Conservation (phyloP, 2,329 filamentous ascomycete species). For the Fusarium sp. region DNA sequence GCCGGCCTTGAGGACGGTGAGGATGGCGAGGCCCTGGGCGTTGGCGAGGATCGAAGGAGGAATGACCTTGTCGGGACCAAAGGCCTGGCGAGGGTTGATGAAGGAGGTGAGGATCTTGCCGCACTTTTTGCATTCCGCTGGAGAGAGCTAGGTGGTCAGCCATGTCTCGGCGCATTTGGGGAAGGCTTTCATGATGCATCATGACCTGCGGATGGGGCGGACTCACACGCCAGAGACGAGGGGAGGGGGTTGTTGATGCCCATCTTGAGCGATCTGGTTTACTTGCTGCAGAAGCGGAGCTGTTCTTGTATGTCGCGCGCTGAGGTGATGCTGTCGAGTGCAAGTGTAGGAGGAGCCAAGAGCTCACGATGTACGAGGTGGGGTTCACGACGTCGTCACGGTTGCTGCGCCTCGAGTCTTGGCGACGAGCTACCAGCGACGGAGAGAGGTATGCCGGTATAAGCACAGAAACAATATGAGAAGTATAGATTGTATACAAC, state of each 20-base stretch:
- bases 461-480: neutral
- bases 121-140: slow-evolving; percentile 98
- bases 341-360: slow-evolving; percentile 30
- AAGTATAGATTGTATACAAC: neutral
- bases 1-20: slow-evolving; percentile 88
- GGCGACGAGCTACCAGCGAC: slow-evolving; percentile 18
- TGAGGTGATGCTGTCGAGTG: neutral
- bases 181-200: slow-evolving; percentile 32
- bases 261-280: slow-evolving; percentile 54
- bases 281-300: neutral
- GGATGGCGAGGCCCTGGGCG: slow-evolving; percentile 90
- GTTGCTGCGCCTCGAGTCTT: slow-evolving; percentile 36
- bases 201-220: slow-evolving; percentile 7
- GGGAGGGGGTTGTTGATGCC: slow-evolving; percentile 76
- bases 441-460: neutral
- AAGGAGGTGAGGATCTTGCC: slow-evolving; percentile 96
- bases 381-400: slow-evolving; percentile 41
- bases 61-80: slow-evolving; percentile 97
- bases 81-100: slow-evolving; percentile 90
- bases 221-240: slow-evolving; percentile 76
- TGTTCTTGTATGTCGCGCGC: neutral
- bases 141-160: slow-evolving; percentile 25
- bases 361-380: slow-evolving; percentile 32
- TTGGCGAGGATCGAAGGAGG: slow-evolving; percentile 89
- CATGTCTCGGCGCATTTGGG: slow-evolving; percentile 25